Evolutionary conservation across 2,329 filamentous ascomycete genomes (phyloP), one percentile per base, ranked within the genome.

Genomic region (Zymoseptoria tritici): DNA sequence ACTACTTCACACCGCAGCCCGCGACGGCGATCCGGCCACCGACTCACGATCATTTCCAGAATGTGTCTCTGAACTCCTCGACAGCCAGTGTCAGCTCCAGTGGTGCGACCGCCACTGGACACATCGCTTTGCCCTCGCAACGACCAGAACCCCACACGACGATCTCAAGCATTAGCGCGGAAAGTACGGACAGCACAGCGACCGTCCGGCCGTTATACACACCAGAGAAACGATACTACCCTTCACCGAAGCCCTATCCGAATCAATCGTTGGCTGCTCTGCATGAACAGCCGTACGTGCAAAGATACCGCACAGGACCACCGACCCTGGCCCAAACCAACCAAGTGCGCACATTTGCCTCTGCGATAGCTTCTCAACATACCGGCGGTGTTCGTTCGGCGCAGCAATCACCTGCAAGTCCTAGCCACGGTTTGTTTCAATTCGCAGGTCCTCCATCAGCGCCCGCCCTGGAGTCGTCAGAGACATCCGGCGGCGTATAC

Each of bases 251-350:
- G 11, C 67, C 72, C 59, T 80, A 76, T 64, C 79, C 79, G 52
- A 79, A 80, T 65, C 79, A 81, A 70, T 75, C 78, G 19, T 79
- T 79, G 67, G 74, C 78, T 53, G 78, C 78, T 2, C 71, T 80
- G 31, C 78, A 80, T 55, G 71, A 70, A 55, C 79, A 80, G 67
- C 62, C 69, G 46, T 77, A 79, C 59, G 75, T 78, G 53, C 68
- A 53, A 29, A 24, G 52, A 53, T 53, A 53, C 31, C 52, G 22
- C n/a, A 29, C 52, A 13, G 22, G 52, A 19, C 52, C 52, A n/a
- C 52, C 52, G 16, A 53, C 52, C 8, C 52, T 53, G 22, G 22
- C 76, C 4, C 74, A 79, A 58, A 73, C 76, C 20, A 70, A 73
- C 19, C 75, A 76, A 64, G 75, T 75, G 56, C 74, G 71, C 49